A percentile compares a stretch with the other conserved stretches of the same genome.
These are phyloP conservation scores for Ascomycota sp. DNA, from an alignment of 2,329 filamentous ascomycete species.

Conservation along the genomic window DNA sequence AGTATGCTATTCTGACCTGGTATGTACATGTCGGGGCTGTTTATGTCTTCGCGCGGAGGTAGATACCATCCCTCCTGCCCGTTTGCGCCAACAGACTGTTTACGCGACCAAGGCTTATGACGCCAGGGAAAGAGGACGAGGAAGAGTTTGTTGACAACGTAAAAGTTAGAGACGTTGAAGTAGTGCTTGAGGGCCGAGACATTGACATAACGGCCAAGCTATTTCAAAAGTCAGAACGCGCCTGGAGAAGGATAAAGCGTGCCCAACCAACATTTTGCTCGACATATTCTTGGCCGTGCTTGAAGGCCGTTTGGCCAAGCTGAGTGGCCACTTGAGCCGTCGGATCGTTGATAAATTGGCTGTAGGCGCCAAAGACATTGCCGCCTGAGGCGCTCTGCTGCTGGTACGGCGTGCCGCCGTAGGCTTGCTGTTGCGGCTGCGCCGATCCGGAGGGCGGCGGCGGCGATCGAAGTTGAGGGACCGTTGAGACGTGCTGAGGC, in stretches of 20 bases:
- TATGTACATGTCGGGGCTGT: slow-evolving; percentile 98
- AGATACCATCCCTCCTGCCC: slow-evolving; percentile 60
- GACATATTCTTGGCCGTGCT: slow-evolving; percentile 78
- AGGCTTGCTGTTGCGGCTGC: slow-evolving; percentile 40
- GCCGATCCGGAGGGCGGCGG: slow-evolving; percentile 55
- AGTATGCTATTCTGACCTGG: slow-evolving; percentile 24
- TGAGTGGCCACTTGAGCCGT: slow-evolving; percentile 88
- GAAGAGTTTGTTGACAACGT: slow-evolving; percentile 80
- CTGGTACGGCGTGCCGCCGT: slow-evolving; percentile 52
- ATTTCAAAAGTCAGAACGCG: slow-evolving; percentile 2
- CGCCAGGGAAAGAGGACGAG: slow-evolving; percentile 94
- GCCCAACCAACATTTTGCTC: slow-evolving; percentile 60
- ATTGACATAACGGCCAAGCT: slow-evolving; percentile 57
- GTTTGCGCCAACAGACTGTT: slow-evolving; percentile 50
- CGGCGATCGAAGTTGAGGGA: slow-evolving; percentile 87
- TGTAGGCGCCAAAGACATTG: slow-evolving; percentile 49
- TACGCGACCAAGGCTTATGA: slow-evolving; percentile 90
- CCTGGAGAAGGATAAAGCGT: no score
- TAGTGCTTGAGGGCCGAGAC: slow-evolving; percentile 90
- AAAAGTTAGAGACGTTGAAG: slow-evolving; percentile 96
- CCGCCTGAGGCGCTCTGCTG: slow-evolving; percentile 30
- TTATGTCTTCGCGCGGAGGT: slow-evolving; percentile 82
- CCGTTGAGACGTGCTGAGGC: slow-evolving; percentile 92
- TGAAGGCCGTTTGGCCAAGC: slow-evolving; percentile 77
- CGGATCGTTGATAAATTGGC: slow-evolving; percentile 86